These are phyloP conservation scores for Coemansia reversa DNA, from an alignment of 192 early-diverging fungal genomes.

Conservation along the genomic window DNA sequence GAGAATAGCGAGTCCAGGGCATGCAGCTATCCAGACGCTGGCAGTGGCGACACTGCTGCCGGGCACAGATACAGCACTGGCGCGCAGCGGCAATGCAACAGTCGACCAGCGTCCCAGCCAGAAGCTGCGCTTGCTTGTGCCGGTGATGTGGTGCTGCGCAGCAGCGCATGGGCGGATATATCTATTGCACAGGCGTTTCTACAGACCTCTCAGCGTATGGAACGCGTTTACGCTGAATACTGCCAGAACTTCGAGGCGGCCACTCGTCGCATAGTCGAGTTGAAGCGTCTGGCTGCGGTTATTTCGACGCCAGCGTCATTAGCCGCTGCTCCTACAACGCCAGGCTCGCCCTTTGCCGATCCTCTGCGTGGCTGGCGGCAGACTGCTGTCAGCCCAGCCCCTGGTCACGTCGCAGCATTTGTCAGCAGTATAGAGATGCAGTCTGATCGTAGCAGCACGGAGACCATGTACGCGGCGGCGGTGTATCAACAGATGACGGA, in stretches of 20 bases:
- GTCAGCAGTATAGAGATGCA: conserved; percentile 19
- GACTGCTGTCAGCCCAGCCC: conserved; percentile 45
- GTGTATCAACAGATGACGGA: conserved; percentile 29
- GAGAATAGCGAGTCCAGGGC: conserved; percentile 24
- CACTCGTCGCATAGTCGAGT: conserved; percentile 42
- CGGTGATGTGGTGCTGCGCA: conserved; percentile 20
- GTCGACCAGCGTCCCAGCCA: conserved; percentile 25
- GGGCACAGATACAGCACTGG: no score
- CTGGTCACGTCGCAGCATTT: conserved; percentile 8
- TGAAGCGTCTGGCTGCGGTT: conserved; percentile 31
- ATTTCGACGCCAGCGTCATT: conserved; percentile 14
- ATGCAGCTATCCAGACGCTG: conserved; percentile 1
- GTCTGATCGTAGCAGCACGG: conserved; percentile 24
- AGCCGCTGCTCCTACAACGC: conserved; percentile 27
- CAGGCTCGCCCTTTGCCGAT: conserved; percentile 37
- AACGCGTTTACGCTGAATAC: conserved; percentile 49
- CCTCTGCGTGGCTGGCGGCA: conserved; percentile 15
- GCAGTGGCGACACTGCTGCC: background rate
- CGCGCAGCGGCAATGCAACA: conserved; percentile 11
- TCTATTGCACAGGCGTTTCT: conserved; percentile 49
- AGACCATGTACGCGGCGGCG: conserved; percentile 17
- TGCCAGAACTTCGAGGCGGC: conserved; percentile 55
- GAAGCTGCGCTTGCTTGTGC: conserved; percentile 13
- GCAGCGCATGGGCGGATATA: conserved; percentile 46
- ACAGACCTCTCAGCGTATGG: conserved; percentile 44